Base-by-base conservation (phyloP, 768 basidiomycete species). In the Pluteus cervinus region DNA sequence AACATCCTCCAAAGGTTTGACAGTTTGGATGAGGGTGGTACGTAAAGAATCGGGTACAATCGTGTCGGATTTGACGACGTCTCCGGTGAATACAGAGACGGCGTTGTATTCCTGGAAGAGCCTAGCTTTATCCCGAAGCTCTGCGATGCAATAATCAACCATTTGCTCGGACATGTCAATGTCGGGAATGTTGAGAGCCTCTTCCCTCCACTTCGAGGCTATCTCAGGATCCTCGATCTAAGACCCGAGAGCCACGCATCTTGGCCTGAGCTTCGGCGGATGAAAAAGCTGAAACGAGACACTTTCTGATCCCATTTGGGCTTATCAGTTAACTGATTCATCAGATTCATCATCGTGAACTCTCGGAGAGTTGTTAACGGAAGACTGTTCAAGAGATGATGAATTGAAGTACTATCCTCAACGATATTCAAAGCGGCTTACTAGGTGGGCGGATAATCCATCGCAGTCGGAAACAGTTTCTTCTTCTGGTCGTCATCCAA, bases 1-100 rank as follows among this genome's bases (percentile, higher is more conserved):
- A 4, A 66, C 53, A 31, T 56, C 43, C 41, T 73, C 65, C 23
- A 71, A 62, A 4, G 37, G 17, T 4, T 29, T 37, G 14, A 57
- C 48, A 11, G 48, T 58, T 5, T 44, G 24, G 9, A 54, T 46
- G 7, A 68, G 50, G 20, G 33, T 42, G 5, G 40, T 29, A n/a
- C 47, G 49, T 14, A 62, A 31, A 7, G 50, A 37, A 3, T 20
- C 15, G 1, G 61, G 44, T 15, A 66, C 46, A 8, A 62, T 57
- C 12, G 39, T 40, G 42, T 66, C 63, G 2, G 63, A 61, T 41
- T 58, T 58, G 22, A 55, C 46, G 7, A 58, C 52, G 21, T 54
- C 48, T 10, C 49, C 55, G 29, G 52, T 49, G 36, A 50, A 59
- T 9, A 52, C 53, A 8, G 50, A 20, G 32, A 53, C n/a, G 12